A percentile compares a stretch with the other conserved stretches of the same genome.
phyloP scores from a whole-genome alignment of 2,329 filamentous ascomycete genomes.

The Nannizziopsis arthrosporioides region DNA sequence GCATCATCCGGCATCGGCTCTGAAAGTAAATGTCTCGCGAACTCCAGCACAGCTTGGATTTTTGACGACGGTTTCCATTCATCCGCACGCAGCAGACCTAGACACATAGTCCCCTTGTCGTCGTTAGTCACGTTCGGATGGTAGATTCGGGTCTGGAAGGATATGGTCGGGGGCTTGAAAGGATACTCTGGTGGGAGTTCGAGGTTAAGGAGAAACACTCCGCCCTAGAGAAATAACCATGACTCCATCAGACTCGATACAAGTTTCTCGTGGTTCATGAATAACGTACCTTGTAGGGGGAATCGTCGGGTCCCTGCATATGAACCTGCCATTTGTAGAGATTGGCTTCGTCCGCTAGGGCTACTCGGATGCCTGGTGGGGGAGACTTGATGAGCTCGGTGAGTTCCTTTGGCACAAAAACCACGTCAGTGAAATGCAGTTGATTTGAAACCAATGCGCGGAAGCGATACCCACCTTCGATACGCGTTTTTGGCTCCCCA shows the following conservation, averaged over 20 bases:
- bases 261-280: neutral
- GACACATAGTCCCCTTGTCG: slow-evolving; percentile 70
- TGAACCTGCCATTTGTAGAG: slow-evolving; percentile 57
- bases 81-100: slow-evolving; percentile 69
- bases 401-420: slow-evolving; percentile 42
- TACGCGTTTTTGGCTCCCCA: slow-evolving; percentile 38
- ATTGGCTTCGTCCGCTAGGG: slow-evolving; percentile 50
- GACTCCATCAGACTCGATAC: neutral
- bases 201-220: slow-evolving; percentile 62
- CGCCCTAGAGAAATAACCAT: slow-evolving; percentile 41
- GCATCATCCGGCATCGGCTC: slow-evolving; percentile 84
- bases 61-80: slow-evolving; percentile 85
- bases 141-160: slow-evolving; percentile 97
- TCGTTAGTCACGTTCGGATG: slow-evolving; percentile 92
- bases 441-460: neutral
- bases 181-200: slow-evolving; percentile 88
- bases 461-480: slow-evolving; percentile 29
- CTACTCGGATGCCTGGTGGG: slow-evolving; percentile 46
- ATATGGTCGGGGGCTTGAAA: slow-evolving; percentile 97
- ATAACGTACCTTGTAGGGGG: slow-evolving; percentile 50
- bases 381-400: slow-evolving; percentile 46
- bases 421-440: neutral
- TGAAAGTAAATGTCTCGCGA: slow-evolving; percentile 59
- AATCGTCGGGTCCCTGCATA: slow-evolving; percentile 54
- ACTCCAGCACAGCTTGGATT: slow-evolving; percentile 62